Evolutionary conservation across 1,284 basidiomycete species (phyloP), one percentile per base, ranked within the genome.

Genomic region (Tilletia walkeri): DNA sequence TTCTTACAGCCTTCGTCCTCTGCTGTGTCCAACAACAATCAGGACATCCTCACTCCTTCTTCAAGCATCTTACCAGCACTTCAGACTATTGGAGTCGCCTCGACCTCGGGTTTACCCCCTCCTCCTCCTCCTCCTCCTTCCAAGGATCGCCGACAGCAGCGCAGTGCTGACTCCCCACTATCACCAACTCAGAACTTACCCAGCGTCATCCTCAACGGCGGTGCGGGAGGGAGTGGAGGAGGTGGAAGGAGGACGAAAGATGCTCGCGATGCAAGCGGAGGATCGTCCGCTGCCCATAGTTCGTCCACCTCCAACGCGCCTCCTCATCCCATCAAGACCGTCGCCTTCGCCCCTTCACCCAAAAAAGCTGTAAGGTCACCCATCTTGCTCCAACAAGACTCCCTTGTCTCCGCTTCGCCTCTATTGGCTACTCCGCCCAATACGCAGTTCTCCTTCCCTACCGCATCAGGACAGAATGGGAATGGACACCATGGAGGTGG

Each of bases 261-360:
- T 67, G 45, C 65, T 6, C 41, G 16, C 10, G 70, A 38, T 12
- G 65, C 66, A 6, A 41, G 50, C 30, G 65, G 36, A 18, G 39
- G 47, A 7, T 24, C 34, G 9, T 48, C 47, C n/a, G 7, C 24
- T 16, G n/a, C 41, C 39, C 2, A 34, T n/a, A 56, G 39, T 12
- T 30, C 56, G 47, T 30, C 38, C 7, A 6, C 65, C 24, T 18
- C 65, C 16, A 65, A 14, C 50, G n/a, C 50, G 2, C 50, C 50
- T 10, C 20, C 14, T 4, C 20, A n/a, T 34, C 45, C 18, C 30
- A 63, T 48, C 50, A 80, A 77, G 65, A 69, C 75, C 3, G 78
- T 80, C 16, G 78, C 78, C 6, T 80, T 80, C 47, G 78, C 78
- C n/a, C 78, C 78, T 12, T 80, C 78, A 3, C 78, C 78, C 30